Conservation (phyloP, 1,284 basidiomycete species). For the Leccinum fuscescens region DNA sequence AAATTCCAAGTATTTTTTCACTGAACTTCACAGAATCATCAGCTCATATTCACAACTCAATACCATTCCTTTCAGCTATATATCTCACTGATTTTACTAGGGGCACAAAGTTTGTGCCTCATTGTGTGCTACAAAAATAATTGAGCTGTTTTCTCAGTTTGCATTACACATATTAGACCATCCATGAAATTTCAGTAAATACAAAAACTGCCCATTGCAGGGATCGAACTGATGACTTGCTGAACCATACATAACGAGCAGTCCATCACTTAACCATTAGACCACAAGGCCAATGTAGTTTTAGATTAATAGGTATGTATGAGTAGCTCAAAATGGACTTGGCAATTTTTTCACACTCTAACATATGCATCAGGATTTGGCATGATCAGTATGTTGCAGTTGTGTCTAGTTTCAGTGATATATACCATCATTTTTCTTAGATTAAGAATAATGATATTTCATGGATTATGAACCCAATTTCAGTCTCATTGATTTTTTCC, state of each 20-base stretch:
- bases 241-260: neutral
- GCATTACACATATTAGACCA: neutral
- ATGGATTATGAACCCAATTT: too few relatives aligned
- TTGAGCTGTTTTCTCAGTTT: too few relatives aligned
- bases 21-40: neutral
- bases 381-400: neutral
- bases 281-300: neutral
- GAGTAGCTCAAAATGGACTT: neutral
- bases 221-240: neutral
- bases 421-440: too few relatives aligned
- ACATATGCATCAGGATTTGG: neutral
- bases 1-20: neutral
- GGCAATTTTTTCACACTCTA: neutral
- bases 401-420: neutral
- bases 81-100: neutral
- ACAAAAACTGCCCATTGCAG: neutral
- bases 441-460: too few relatives aligned
- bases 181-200: neutral
- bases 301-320: neutral
- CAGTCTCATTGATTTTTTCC: neutral
- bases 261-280: neutral
- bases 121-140: neutral
- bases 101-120: neutral
- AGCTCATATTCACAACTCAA: too few relatives aligned
- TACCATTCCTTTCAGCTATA: too few relatives aligned